A percentile compares a stretch with the other conserved stretches of the same genome.
phyloP scores from a whole-genome alignment of 352 stramenopile species.

The Phytophthora megakarya region DNA sequence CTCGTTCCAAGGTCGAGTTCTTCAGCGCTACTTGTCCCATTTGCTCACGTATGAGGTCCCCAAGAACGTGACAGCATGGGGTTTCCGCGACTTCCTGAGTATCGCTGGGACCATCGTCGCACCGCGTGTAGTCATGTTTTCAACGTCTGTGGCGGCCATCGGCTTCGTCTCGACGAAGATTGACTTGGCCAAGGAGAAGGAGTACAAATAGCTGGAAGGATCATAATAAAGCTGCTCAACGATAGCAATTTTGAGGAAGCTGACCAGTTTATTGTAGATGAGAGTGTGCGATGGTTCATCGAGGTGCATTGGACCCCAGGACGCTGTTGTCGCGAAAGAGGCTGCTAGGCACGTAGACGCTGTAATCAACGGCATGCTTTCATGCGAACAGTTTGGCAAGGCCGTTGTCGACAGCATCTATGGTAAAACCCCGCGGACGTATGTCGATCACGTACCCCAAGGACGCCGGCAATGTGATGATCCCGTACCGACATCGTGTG shows the following conservation, averaged over 20 bases:
- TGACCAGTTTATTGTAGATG: too few relatives aligned
- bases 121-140: slow-evolving; percentile 71
- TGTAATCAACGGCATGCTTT: slow-evolving; percentile 74
- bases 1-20: slow-evolving; percentile 50
- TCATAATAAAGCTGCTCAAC: not conserved
- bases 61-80: slow-evolving; percentile 66
- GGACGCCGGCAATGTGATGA: slow-evolving; percentile 33
- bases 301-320: too few relatives aligned
- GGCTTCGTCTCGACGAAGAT: slow-evolving; percentile 73
- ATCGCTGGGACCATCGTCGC: slow-evolving; percentile 60
- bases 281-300: too few relatives aligned
- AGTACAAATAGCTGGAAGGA: slow-evolving; percentile 3
- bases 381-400: slow-evolving; percentile 69
- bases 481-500: slow-evolving; percentile 12
- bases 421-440: slow-evolving; percentile 3
- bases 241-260: too few relatives aligned
- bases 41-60: slow-evolving; percentile 77
- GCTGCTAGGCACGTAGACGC: too few relatives aligned
- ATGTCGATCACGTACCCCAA: slow-evolving; percentile 49
- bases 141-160: slow-evolving; percentile 65
- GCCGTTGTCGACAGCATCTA: slow-evolving; percentile 78
- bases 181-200: slow-evolving; percentile 31
- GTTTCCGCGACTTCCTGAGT: slow-evolving; percentile 71
- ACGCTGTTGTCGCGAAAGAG: too few relatives aligned
- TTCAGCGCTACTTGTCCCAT: slow-evolving; percentile 64